A percentile compares a stretch with the other conserved stretches of the same genome.
These are phyloP conservation scores for Viola odorata DNA, from an alignment of 345 rosid species.

Conservation along the genomic window DNA sequence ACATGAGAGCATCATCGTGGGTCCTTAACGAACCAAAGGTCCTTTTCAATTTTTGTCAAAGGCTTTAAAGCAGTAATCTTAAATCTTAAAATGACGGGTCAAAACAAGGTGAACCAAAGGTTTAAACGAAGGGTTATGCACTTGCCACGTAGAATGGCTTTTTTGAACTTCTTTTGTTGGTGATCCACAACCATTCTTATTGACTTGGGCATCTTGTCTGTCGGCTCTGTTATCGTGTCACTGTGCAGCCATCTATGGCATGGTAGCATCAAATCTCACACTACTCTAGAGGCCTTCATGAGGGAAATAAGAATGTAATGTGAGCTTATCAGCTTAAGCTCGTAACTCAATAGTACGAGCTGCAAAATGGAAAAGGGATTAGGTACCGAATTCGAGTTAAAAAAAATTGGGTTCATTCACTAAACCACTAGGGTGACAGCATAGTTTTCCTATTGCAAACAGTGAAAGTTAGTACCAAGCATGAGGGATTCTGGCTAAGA, in stretches of 20 bases:
- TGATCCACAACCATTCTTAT: background rate
- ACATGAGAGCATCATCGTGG: background rate
- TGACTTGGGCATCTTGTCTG: background rate
- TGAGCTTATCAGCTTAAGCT: background rate
- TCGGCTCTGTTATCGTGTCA: background rate
- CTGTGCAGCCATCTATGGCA: no score
- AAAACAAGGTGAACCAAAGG: constrained; percentile 15
- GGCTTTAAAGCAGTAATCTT: background rate
- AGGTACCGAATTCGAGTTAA: no score
- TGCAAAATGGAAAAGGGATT: no score
- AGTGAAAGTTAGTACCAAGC: no score
- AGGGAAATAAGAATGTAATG: background rate
- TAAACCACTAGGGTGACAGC: no score
- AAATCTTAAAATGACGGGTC: background rate
- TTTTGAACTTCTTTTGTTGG: constrained; percentile 2
- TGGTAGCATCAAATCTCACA: background rate
- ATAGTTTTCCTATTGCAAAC: no score
- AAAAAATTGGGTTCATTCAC: no score
- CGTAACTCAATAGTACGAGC: no score
- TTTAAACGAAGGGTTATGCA: constrained; percentile 17
- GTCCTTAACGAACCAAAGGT: no score
- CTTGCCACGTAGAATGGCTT: constrained; percentile 16
- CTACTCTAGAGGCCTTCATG: background rate
- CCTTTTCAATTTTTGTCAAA: background rate
- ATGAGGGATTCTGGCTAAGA: no score